phyloP scores from a whole-genome alignment of 2,329 filamentous ascomycete genomes.

The Colletotrichum cereale region DNA sequence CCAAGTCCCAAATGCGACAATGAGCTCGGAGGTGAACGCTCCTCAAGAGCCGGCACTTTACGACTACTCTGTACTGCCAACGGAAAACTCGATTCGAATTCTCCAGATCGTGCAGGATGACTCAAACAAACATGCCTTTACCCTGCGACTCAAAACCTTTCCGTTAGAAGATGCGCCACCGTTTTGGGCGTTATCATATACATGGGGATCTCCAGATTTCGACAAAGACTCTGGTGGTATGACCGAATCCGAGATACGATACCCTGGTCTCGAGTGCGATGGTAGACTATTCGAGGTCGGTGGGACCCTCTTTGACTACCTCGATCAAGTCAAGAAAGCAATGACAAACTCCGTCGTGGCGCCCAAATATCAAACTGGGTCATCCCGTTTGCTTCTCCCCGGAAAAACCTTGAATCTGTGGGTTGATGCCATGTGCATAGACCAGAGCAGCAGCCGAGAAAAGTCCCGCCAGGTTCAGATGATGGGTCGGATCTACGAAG shows the following conservation, averaged over 20 bases:
- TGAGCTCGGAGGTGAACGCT: too few relatives aligned
- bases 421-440: constrained; percentile 43
- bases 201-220: constrained; percentile 16
- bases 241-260: background rate
- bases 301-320: constrained; percentile 19
- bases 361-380: too few relatives aligned
- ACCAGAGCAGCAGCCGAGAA: constrained; percentile 38
- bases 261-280: constrained; percentile 6
- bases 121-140: background rate
- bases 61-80: constrained; percentile 1
- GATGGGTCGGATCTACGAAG: constrained; percentile 42
- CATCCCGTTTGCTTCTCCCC: background rate
- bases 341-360: background rate
- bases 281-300: background rate
- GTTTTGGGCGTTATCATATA: constrained; percentile 28
- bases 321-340: constrained; percentile 4
- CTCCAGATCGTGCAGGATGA: constrained; percentile 2
- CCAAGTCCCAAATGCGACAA: background rate
- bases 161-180: background rate
- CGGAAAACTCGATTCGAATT: constrained; percentile 10
- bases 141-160: background rate
- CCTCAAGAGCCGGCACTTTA: background rate
- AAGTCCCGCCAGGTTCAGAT: constrained; percentile 40
- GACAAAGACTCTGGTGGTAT: background rate
- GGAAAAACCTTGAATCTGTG: constrained; percentile 26